These are phyloP conservation scores for Strobilomyces confusus DNA, from an alignment of 768 basidiomycete genomes.

Conservation along the genomic window DNA sequence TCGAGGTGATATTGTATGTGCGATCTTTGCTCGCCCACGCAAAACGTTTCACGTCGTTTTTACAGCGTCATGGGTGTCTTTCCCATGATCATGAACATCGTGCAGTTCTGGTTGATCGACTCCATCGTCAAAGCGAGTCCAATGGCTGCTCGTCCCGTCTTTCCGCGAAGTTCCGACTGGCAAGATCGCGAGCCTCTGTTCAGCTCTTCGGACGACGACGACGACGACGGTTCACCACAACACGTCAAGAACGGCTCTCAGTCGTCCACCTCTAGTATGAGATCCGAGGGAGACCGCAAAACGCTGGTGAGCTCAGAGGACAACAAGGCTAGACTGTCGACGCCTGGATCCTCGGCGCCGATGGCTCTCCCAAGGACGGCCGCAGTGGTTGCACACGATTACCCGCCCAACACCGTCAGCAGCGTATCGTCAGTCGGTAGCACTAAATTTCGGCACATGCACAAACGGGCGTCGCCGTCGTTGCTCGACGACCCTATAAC, in stretches of 20 bases:
- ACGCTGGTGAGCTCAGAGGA: slow-evolving; percentile 19
- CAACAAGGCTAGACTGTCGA: slow-evolving; percentile 8
- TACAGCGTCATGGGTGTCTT: slow-evolving; percentile 85
- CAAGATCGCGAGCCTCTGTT: slow-evolving; percentile 64
- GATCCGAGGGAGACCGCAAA: slow-evolving; percentile 23
- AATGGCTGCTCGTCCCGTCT: slow-evolving; percentile 38
- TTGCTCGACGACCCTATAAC: slow-evolving; percentile 36
- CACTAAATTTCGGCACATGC: slow-evolving; percentile 26
- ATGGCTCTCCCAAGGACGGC: slow-evolving; percentile 6
- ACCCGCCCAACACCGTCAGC: slow-evolving; percentile 55
- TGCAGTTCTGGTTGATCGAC: slow-evolving; percentile 96
- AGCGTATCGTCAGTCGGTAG: slow-evolving; percentile 30
- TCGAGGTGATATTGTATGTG: slow-evolving; percentile 80
- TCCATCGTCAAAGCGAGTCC: slow-evolving; percentile 76
- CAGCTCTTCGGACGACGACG: slow-evolving; percentile 51
- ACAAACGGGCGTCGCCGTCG: slow-evolving; percentile 35
- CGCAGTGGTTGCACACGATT: slow-evolving; percentile 29
- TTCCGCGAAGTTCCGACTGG: slow-evolving; percentile 35
- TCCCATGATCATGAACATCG: slow-evolving; percentile 81
- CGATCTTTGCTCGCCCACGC: not conserved
- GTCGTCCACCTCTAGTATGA: slow-evolving; percentile 34
- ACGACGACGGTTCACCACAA: slow-evolving; percentile 29
- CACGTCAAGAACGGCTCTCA: slow-evolving; percentile 48
- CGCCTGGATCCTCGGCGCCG: slow-evolving; percentile 16
- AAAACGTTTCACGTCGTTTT: slow-evolving; percentile 8